Evolutionary conservation across 192 early-diverging fungal genomes (phyloP), one percentile per base, ranked within the genome.

Genomic region (Polychytrium aggregatum): DNA sequence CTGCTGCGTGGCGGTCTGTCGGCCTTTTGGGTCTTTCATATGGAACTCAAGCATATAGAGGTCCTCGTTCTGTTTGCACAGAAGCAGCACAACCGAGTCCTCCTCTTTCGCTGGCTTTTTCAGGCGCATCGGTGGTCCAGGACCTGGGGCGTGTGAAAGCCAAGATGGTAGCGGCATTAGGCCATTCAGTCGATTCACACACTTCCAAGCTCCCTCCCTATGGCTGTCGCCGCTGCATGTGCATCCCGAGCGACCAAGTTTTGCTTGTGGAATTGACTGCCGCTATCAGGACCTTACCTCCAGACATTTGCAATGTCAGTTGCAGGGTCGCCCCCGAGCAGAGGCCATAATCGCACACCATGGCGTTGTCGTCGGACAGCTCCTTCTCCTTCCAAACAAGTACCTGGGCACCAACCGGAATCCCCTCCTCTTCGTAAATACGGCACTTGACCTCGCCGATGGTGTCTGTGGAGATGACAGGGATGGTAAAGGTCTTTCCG

Each of bases 51-150:
- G 48, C 64, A 77, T 71, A 52, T 66, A 77, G 21, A 71, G 52
- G 37, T 73, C 74, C n/a, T 67, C 59, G 45, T 70, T 50, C 61
- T 77, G 70, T 50, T 73, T 77, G 50, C 74, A 73, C 11, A 77
- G 59, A 8, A 77, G 53, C 2, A 72, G 53, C 7, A 77, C 62
- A 5, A 77, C 62, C 3, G 63, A 50, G 38, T 73, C 70, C 20
- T 70, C 66, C 18, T 66, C 56, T 41, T 64, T 55, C 11, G 26
- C 37, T 2, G 25, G n/a, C 33, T 52, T 52, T 58, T 70, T 70
- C 6, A 57, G 18, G 30, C 63, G 50, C 16, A 67, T 51, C 14
- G 71, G 64, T 17, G 70, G 68, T 18, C 74, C 74, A 8, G 74
- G 67, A n/a, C 73, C 73, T 76, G 18, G 14, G 18, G 21, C 10